Conservation (phyloP, 768 basidiomycete genomes). For the Xerocomus brunneocitrinus region DNA sequence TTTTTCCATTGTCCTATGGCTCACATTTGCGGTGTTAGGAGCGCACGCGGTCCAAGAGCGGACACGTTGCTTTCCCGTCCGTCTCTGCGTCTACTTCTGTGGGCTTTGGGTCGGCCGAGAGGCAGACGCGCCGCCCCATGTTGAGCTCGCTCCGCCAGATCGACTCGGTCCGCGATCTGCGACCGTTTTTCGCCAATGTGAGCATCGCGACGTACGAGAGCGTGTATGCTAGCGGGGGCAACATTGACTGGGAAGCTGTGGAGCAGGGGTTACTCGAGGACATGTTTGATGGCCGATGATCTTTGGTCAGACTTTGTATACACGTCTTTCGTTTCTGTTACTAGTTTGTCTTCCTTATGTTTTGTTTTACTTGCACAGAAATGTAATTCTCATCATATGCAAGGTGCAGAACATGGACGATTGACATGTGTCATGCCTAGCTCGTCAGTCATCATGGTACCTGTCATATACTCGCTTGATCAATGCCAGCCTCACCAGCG, state of each 20-base stretch:
- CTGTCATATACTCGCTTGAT: no score
- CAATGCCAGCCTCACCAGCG: no score
- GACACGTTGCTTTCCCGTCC: slow-evolving; percentile 20
- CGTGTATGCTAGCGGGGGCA: slow-evolving; percentile 76
- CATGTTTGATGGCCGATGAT: slow-evolving; percentile 80
- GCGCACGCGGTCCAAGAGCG: slow-evolving; percentile 22
- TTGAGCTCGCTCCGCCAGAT: slow-evolving; percentile 67
- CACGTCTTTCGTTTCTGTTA: neutral
- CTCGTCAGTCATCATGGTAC: no score
- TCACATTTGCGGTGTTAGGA: slow-evolving; percentile 15
- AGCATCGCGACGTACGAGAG: slow-evolving; percentile 89
- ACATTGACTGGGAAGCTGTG: slow-evolving; percentile 86
- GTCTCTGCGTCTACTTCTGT: slow-evolving; percentile 14
- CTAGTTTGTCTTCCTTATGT: neutral
- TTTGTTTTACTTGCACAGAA: neutral
- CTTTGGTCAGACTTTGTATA: neutral
- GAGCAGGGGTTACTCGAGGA: slow-evolving; percentile 79
- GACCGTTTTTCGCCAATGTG: slow-evolving; percentile 87
- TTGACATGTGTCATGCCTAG: no score
- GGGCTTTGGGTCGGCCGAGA: slow-evolving; percentile 31
- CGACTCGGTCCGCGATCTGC: slow-evolving; percentile 77
- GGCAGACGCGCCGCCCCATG: slow-evolving; percentile 64
- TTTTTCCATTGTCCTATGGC: neutral
- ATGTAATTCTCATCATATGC: neutral
- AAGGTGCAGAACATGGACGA: neutral